These are phyloP conservation scores for Heteromeles arbutifolia DNA, from an alignment of 306 rosid species.

Conservation along the genomic window DNA sequence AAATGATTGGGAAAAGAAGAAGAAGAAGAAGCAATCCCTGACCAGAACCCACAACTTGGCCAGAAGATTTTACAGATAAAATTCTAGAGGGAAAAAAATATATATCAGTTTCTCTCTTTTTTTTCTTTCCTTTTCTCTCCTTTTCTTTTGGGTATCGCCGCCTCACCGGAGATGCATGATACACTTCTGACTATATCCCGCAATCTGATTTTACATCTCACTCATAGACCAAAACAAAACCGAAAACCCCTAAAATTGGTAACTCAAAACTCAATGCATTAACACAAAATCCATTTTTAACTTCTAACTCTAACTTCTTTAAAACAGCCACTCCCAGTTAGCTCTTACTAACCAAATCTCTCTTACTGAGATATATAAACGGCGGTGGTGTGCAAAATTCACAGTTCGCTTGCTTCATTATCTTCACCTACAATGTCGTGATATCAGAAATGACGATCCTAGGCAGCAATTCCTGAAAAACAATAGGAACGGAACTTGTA, in stretches of 20 bases:
- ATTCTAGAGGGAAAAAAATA: constrained; percentile 30
- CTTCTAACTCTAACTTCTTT: constrained; percentile 71
- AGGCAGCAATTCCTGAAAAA: constrained; percentile 65
- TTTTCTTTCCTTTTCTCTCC: neutral
- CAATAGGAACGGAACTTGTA: constrained; percentile 15
- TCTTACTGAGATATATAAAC: constrained; percentile 52
- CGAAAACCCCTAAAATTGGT: constrained; percentile 41
- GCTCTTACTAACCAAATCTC: constrained; percentile 64
- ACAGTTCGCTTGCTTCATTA: constrained; percentile 76
- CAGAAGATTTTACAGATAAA: constrained; percentile 45
- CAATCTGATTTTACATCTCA: constrained; percentile 99
- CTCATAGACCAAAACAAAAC: constrained; percentile 61
- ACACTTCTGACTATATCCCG: constrained; percentile 91
- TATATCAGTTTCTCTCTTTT: constrained; percentile 22
- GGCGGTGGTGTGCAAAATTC: constrained; percentile 59
- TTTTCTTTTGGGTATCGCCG: constrained; percentile 36
- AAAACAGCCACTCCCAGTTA: constrained; percentile 65
- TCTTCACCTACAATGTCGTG: constrained; percentile 58
- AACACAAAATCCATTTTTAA: constrained; percentile 64
- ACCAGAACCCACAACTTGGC: constrained; percentile 54
- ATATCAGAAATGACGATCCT: constrained; percentile 54
- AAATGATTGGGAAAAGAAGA: constrained; percentile 40
- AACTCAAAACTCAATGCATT: constrained; percentile 75
- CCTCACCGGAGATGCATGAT: constrained; percentile 91
- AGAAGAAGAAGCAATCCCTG: constrained; percentile 39